Evolutionary conservation across 306 rosid species (phyloP).

Genomic region (Betula pendula): DNA sequence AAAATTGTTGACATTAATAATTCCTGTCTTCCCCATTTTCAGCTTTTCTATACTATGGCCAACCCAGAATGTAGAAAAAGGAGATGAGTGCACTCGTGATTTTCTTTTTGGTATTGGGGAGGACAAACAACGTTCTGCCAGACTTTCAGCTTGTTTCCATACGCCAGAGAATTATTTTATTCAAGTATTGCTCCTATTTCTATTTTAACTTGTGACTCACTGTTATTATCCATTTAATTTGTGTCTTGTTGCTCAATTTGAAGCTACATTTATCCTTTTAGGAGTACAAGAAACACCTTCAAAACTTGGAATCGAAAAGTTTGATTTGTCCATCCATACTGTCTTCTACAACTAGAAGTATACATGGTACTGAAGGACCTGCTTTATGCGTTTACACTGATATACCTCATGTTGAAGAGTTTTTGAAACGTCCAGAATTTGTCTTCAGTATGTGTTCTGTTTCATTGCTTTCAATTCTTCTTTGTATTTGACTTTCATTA

Average conservation of each 20-base stretch:
- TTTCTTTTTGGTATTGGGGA: conserved; percentile 87
- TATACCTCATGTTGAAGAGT: conserved; percentile 84
- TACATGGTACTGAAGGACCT: conserved; percentile 32
- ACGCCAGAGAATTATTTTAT: conserved; percentile 80
- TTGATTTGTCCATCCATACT: conserved; percentile 24
- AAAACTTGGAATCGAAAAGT: conserved; percentile 42
- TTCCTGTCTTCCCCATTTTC: conserved; percentile 33
- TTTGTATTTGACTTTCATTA: conserved; percentile 15
- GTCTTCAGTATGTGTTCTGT: conserved; percentile 57
- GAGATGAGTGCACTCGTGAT: conserved; percentile 84
- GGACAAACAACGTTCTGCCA: conserved; percentile 87
- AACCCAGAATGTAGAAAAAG: conserved; percentile 53
- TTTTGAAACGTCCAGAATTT: conserved; percentile 73
- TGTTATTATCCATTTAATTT: conserved; percentile 14
- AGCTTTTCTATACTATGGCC: conserved; percentile 93
- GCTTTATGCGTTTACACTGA: conserved; percentile 75
- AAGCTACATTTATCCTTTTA: conserved; percentile 39
- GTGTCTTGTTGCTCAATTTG: conserved; percentile 13
- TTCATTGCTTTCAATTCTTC: conserved; percentile 5
- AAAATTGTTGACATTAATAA: conserved; percentile 4
- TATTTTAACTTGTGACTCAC: conserved; percentile 25
- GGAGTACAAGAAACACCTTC: conserved; percentile 66
- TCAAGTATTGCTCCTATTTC: conserved; percentile 47
- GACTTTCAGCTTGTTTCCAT: conserved; percentile 92
- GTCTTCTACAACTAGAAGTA: conserved; percentile 38